A percentile compares a stretch with the other conserved stretches of the same genome.
Evolutionary conservation across 2,329 filamentous ascomycete genomes (phyloP).

Genomic region (Cladosporium oxysporum): DNA sequence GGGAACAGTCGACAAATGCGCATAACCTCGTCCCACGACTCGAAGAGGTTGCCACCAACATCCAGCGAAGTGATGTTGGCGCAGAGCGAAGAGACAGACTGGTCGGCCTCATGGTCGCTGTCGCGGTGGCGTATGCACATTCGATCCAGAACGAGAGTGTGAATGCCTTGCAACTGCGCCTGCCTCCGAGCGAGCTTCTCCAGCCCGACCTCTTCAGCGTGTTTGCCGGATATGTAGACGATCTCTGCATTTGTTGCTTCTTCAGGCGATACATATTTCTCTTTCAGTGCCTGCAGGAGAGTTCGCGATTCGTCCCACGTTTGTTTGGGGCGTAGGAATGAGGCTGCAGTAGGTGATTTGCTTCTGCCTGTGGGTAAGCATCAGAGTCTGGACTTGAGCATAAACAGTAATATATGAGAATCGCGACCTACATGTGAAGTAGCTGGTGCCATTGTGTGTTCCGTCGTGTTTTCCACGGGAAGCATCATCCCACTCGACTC

Average conservation of each 20-base stretch:
- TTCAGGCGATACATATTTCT: constrained; percentile 73
- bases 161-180: constrained; percentile 74
- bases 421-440: constrained; percentile 72
- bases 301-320: constrained; percentile 66
- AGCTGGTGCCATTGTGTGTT: constrained; percentile 72
- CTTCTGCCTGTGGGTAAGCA: constrained; percentile 55
- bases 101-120: constrained; percentile 24
- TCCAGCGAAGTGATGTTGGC: constrained; percentile 72
- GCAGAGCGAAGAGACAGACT: constrained; percentile 58
- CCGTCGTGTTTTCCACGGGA: constrained; percentile 88
- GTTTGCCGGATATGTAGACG: constrained; percentile 75
- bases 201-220: constrained; percentile 91
- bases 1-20: constrained; percentile 71
- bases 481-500: constrained; percentile 94
- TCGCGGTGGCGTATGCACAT: constrained; percentile 56
- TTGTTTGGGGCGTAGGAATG: constrained; percentile 80
- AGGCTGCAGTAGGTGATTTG: constrained; percentile 70
- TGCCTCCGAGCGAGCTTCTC: constrained; percentile 85
- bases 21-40: constrained; percentile 64
- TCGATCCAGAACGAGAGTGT: constrained; percentile 79
- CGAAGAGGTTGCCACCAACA: constrained; percentile 80
- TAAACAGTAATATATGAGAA: neutral
- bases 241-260: constrained; percentile 45
- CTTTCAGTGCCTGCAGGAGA: constrained; percentile 76
- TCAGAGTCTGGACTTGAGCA: constrained; percentile 18